Percentiles rank a stretch among this genome's conserved stretches.
These are phyloP conservation scores for Backusella tuberculispora DNA, from an alignment of 192 early-diverging fungal species.

Conservation along the genomic window DNA sequence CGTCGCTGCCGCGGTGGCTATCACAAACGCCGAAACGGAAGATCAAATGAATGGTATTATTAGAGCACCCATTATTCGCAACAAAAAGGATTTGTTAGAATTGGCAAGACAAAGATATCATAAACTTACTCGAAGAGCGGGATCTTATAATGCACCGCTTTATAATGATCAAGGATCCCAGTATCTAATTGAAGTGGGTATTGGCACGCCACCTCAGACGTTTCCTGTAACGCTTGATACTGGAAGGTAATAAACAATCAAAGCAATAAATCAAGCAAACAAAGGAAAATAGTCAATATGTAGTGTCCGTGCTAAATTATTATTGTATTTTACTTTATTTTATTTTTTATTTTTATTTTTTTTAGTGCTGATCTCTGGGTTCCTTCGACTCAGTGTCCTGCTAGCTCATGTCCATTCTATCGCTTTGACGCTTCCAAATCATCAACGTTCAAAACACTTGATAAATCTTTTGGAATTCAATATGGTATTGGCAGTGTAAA, in stretches of 20 bases:
- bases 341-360: too few relatives aligned
- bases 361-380: conserved; percentile 46
- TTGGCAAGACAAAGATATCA: conserved; percentile 19
- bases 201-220: conserved; percentile 36
- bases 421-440: conserved; percentile 31
- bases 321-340: neutral
- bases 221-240: conserved; percentile 42
- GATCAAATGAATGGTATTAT: conserved; percentile 24
- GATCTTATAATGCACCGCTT: conserved; percentile 16
- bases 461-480: conserved; percentile 27
- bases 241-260: conserved; percentile 32
- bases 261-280: neutral
- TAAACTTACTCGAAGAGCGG: conserved; percentile 6
- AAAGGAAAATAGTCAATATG: neutral
- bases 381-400: conserved; percentile 28
- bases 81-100: conserved; percentile 1
- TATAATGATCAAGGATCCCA: conserved; percentile 43
- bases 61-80: conserved; percentile 31
- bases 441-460: conserved; percentile 27
- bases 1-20: neutral
- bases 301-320: neutral
- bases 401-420: conserved; percentile 24
- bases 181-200: conserved; percentile 38
- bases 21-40: neutral
- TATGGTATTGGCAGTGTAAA: conserved; percentile 43